Evolutionary conservation across 768 basidiomycete genomes (phyloP), one percentile per base, ranked within the genome.

Genomic region (Lactarius hatsudake): DNA sequence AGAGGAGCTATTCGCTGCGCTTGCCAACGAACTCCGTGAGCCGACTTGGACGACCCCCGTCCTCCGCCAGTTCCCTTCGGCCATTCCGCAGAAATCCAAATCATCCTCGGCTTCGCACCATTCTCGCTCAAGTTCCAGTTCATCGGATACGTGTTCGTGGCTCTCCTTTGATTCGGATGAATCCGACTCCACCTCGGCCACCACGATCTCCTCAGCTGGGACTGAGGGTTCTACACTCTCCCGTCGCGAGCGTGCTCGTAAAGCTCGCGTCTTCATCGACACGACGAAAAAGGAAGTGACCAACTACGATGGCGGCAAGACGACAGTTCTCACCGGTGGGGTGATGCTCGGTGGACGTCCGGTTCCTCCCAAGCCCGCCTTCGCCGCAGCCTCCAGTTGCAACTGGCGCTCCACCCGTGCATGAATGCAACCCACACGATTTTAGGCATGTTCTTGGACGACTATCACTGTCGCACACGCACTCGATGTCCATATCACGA

Each of bases 271-370:
- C 71, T 91, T 83, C 74, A 76, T 93, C 63, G 91, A 93, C 76
- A 84, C 81, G 26, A 78, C 87, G 73, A 93, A 87, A 81, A 91
- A 78, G 62, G 89, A 89, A 55, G 89, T 93, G 69, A 93, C 91
- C 57, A 89, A 89, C 72, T 93, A 93, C 72, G 91, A 93, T 71
- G 91, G 90, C 64, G 91, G 91, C 70, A 92, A 91, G 83, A 93
- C 91, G 62, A 92, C 91, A 34, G 91, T 93, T 59, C 85, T 93
- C 72, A 92, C 91, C 3, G 91, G 91, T 64, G 91, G 91, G 70
- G 91, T 93, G 71, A 93, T 93, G 91, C 88, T 93, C 68, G 91
- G 90, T 59, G 79, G 61, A 17, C 72, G 63, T 55, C 10, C 15
- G 28, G 45, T 23, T 32, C 17, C 56, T 43, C 26, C 74, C 59